Evolutionary conservation across 2,329 filamentous ascomycete species (phyloP).

Genomic region (Metarhizium album): DNA sequence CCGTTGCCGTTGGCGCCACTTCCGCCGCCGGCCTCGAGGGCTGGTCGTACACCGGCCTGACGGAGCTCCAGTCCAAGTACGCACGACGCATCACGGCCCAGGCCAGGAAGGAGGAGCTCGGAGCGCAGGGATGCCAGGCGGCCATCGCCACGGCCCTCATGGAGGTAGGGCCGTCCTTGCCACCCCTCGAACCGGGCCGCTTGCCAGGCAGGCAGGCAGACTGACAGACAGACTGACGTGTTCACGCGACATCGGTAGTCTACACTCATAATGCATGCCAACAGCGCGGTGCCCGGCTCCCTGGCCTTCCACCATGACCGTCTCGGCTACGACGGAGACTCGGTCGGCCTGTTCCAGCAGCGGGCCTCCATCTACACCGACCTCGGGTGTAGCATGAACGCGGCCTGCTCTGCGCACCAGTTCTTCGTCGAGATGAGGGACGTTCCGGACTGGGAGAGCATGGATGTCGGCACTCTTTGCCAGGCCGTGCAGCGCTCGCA

Average conservation of each 20-base stretch:
- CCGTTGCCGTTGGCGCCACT: neutral
- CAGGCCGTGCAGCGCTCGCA: neutral
- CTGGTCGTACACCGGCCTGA: neutral
- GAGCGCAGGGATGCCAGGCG: conserved; percentile 9
- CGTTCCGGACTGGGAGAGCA: conserved; percentile 5
- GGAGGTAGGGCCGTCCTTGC: conserved; percentile 8
- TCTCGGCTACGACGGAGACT: conserved; percentile 7
- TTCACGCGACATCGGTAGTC: neutral
- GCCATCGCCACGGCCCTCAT: conserved; percentile 12
- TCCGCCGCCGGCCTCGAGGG: neutral
- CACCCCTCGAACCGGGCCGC: too few species aligned
- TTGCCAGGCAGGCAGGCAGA: too few species aligned
- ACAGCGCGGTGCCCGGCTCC: conserved; percentile 3
- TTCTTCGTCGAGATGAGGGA: conserved; percentile 5
- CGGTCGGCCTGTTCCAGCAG: conserved; percentile 10
- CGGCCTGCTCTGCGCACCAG: conserved; percentile 6
- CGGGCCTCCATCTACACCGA: conserved; percentile 7
- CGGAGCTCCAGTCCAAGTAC: neutral
- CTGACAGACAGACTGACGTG: too few species aligned
- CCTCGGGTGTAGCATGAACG: conserved; percentile 8
- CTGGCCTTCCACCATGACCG: conserved; percentile 5
- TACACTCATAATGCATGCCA: conserved; percentile 5
- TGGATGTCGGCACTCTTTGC: neutral
- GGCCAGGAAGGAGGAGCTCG: neutral
- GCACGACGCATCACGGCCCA: neutral